A percentile compares a stretch with the other conserved stretches of the same genome.
Conservation (phyloP, 768 basidiomycete species). For the Chalciporus piperatus region DNA sequence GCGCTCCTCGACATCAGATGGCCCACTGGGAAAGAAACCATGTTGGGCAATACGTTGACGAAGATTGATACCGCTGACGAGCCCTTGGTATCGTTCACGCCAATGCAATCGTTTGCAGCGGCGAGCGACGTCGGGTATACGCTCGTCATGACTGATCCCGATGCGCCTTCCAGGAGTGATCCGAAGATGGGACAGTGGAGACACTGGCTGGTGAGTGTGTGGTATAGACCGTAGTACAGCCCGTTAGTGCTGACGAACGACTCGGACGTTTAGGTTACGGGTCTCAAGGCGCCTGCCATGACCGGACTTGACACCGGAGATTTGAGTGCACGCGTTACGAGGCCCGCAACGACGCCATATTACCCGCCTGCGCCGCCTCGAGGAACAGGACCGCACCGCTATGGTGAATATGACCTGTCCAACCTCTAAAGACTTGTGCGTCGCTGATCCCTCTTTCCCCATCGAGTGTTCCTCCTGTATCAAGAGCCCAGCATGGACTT, state of each 20-base stretch:
- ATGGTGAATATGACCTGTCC: constrained; percentile 40
- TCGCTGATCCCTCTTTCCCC: background rate
- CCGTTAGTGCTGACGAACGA: background rate
- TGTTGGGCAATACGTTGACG: constrained; percentile 38
- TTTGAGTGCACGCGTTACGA: constrained; percentile 39
- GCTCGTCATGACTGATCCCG: constrained; percentile 57
- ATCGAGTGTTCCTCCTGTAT: constrained; percentile 56
- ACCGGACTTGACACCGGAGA: constrained; percentile 32
- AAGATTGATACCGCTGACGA: constrained; percentile 44
- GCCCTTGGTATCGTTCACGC: constrained; percentile 46
- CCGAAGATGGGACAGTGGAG: constrained; percentile 52
- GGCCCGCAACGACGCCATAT: constrained; percentile 52
- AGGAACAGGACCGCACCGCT: constrained; percentile 55
- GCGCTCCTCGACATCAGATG: constrained; percentile 29
- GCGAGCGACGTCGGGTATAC: constrained; percentile 42
- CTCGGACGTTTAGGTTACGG: constrained; percentile 35
- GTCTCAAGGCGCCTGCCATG: constrained; percentile 35
- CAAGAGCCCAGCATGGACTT: constrained; percentile 49
- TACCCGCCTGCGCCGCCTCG: constrained; percentile 54
- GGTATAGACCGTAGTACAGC: no score
- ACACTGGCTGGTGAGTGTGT: constrained; percentile 50
- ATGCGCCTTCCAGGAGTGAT: constrained; percentile 50
- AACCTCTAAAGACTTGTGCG: background rate
- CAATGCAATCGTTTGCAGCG: constrained; percentile 36
- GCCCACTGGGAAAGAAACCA: constrained; percentile 30